Conservation (phyloP, 306 rosid species). For the Parietaria judaica region DNA sequence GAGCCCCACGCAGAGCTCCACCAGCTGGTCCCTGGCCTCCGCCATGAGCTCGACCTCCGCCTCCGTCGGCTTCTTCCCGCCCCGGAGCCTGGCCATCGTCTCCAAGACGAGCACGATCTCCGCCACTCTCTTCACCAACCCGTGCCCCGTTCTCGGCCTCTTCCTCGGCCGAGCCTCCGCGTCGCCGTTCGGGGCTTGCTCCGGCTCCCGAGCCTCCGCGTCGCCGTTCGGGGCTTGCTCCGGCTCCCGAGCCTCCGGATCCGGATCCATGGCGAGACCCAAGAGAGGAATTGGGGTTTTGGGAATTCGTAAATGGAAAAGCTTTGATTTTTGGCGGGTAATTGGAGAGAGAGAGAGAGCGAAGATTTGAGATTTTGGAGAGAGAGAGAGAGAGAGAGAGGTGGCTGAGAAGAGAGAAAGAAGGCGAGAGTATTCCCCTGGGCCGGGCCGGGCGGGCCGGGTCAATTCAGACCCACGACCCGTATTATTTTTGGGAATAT, state of each 20-base stretch:
- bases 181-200: slow-evolving; percentile 29
- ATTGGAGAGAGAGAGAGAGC: slow-evolving; percentile 1
- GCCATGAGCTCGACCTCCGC: slow-evolving; percentile 61
- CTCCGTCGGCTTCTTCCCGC: slow-evolving; percentile 53
- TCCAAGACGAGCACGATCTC: slow-evolving; percentile 83
- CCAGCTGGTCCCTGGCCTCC: slow-evolving; percentile 74
- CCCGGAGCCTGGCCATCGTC: slow-evolving; percentile 71
- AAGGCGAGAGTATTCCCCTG: neutral
- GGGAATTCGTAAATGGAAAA: slow-evolving; percentile 10
- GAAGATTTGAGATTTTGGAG: neutral
- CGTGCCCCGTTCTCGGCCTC: slow-evolving; percentile 40
- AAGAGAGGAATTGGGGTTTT: slow-evolving; percentile 4
- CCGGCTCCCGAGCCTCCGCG: slow-evolving; percentile 4
- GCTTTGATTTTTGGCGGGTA: neutral
- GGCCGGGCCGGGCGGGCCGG: too few relatives aligned
- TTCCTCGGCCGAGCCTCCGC: slow-evolving; percentile 26
- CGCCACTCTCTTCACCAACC: slow-evolving; percentile 67
- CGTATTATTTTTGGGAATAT: too few relatives aligned
- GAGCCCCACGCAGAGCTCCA: slow-evolving; percentile 47
- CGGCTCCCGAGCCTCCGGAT: slow-evolving; percentile 2
- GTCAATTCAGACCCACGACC: too few relatives aligned
- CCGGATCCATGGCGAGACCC: slow-evolving; percentile 24
- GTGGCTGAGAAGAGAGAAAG: slow-evolving; percentile 20
- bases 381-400: neutral
- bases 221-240: slow-evolving; percentile 29